Conservation (phyloP, 2,329 filamentous ascomycete species). For the Monilinia aucupariae region DNA sequence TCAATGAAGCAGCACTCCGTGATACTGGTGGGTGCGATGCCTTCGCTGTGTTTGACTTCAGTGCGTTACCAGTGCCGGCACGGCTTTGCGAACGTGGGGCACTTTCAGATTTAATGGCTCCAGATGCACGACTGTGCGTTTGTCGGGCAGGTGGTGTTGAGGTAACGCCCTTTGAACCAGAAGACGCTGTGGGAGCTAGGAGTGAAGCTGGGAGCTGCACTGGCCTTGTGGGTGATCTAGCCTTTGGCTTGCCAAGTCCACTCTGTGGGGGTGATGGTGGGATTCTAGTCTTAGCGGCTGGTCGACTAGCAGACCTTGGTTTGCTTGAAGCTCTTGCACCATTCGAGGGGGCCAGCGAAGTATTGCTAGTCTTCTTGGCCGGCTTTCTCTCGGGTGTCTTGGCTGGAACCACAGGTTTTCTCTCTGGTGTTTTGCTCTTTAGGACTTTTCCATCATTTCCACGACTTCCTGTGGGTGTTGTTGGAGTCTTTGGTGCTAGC, state of each 20-base stretch:
- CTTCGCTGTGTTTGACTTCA: conserved; percentile 14
- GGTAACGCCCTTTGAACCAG: conserved; percentile 54
- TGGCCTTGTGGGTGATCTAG: conserved; percentile 64
- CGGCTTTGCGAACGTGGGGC: conserved; percentile 35
- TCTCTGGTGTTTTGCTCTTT: conserved; percentile 24
- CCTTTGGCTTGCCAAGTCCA: conserved; percentile 52
- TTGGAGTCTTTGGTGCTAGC: conserved; percentile 13
- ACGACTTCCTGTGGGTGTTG: conserved; percentile 9
- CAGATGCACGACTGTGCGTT: conserved; percentile 41
- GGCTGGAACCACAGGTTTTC: conserved; percentile 27
- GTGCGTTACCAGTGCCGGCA: conserved; percentile 21
- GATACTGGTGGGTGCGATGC: conserved; percentile 16
- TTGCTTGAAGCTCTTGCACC: conserved; percentile 27
- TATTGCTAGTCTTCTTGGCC: conserved; percentile 25
- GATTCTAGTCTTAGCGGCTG: conserved; percentile 27
- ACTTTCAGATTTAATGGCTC: conserved; percentile 35
- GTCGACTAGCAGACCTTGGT: conserved; percentile 21
- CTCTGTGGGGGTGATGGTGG: conserved; percentile 31
- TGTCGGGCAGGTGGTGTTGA: conserved; percentile 36
- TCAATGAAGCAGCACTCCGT: conserved; percentile 30
- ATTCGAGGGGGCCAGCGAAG: conserved; percentile 20
- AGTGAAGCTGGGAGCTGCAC: conserved; percentile 61
- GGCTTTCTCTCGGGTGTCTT: conserved; percentile 28
- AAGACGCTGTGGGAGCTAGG: conserved; percentile 65
- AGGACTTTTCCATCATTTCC: not conserved